phyloP scores from a whole-genome alignment of 164 flowering plant genomes.

The Dillenia suffruticosa region DNA sequence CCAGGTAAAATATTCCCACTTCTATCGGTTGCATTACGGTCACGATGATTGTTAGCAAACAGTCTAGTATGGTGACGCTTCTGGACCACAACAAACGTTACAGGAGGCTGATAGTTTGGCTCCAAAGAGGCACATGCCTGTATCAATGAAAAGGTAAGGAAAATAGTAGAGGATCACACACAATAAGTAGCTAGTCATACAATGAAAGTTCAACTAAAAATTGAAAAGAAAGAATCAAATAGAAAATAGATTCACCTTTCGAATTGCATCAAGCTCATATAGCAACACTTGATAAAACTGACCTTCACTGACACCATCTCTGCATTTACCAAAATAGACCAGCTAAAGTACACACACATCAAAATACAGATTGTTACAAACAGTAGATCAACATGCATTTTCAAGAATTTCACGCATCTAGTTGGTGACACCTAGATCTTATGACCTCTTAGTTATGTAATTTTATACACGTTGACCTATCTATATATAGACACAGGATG shows the following conservation, averaged over 20 bases:
- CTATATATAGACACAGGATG: no score
- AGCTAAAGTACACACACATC: no score
- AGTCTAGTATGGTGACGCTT: conserved; percentile 74
- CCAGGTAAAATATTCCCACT: conserved; percentile 77
- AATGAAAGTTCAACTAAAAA: not conserved
- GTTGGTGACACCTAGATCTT: no score
- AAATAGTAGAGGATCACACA: no score
- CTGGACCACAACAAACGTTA: conserved; percentile 73
- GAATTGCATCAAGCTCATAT: conserved; percentile 83
- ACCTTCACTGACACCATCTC: conserved; percentile 94
- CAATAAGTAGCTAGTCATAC: not conserved
- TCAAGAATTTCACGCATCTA: no score
- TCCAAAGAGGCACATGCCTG: conserved; percentile 75
- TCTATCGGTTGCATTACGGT: conserved; percentile 44
- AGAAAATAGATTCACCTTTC: conserved; percentile 42
- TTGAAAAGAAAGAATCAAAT: not conserved
- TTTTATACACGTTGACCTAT: no score
- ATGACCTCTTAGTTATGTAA: no score
- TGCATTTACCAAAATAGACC: conserved; percentile 13
- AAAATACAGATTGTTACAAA: no score
- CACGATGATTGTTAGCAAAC: conserved; percentile 59
- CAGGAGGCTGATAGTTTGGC: conserved; percentile 67
- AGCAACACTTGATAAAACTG: conserved; percentile 86
- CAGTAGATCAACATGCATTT: no score
- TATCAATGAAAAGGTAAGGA: not conserved